Conservation (phyloP, 768 basidiomycete genomes). For the Gelatoporia subvermispora region DNA sequence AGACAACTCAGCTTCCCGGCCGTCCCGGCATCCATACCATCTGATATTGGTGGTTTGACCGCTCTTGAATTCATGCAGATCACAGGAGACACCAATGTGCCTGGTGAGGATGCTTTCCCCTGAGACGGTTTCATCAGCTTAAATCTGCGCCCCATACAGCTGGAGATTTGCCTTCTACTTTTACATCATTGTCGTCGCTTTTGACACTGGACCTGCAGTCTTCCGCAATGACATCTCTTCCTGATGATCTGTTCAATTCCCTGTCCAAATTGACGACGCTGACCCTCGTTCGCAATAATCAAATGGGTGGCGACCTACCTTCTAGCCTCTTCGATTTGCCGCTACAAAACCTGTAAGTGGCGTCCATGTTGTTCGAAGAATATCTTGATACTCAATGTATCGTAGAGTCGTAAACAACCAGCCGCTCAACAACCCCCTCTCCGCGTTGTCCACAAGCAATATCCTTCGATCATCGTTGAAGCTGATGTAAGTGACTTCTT, state of each 20-base stretch:
- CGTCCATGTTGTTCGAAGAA: neutral
- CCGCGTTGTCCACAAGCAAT: conserved; percentile 26
- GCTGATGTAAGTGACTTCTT: conserved; percentile 32
- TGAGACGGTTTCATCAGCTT: neutral
- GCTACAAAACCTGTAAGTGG: conserved; percentile 37
- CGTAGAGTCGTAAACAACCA: conserved; percentile 35
- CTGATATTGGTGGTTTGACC: conserved; percentile 35
- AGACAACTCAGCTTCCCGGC: conserved; percentile 41
- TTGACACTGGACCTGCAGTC: conserved; percentile 36
- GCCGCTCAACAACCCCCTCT: conserved; percentile 27
- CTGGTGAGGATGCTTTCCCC: conserved; percentile 28
- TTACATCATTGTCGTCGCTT: conserved; percentile 33
- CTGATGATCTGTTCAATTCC: conserved; percentile 29
- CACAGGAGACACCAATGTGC: conserved; percentile 36
- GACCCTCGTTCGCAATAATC: conserved; percentile 34
- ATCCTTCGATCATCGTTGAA: conserved; percentile 29
- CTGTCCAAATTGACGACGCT: conserved; percentile 31
- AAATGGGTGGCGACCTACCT: conserved; percentile 36
- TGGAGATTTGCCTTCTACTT: conserved; percentile 36
- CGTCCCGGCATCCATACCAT: conserved; percentile 40
- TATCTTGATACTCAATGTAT: too few relatives aligned
- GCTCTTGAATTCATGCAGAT: conserved; percentile 34
- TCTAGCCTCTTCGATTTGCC: conserved; percentile 27
- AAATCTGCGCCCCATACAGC: conserved; percentile 20
- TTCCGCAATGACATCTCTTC: conserved; percentile 34